phyloP scores from a whole-genome alignment of 2,329 filamentous ascomycete genomes.

The Ophiostoma ips region DNA sequence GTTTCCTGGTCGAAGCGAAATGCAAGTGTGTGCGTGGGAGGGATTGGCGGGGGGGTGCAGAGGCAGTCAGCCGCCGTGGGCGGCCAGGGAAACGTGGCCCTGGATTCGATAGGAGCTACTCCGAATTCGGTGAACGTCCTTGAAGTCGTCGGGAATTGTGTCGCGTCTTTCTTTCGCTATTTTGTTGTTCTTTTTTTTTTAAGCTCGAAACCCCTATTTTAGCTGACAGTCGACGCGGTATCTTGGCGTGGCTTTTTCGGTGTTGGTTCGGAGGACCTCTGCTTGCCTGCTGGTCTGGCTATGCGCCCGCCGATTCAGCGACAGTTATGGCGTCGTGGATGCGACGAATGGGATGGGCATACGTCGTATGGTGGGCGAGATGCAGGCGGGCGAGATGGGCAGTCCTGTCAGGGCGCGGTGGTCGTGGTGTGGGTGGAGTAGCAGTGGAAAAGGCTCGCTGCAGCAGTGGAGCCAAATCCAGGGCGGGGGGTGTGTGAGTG shows the following conservation, averaged over 20 bases:
- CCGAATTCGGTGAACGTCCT: neutral
- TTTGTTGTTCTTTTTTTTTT: neutral
- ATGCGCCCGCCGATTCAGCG: neutral
- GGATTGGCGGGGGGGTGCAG: neutral
- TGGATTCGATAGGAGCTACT: neutral
- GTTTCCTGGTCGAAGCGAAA: neutral
- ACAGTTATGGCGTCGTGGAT: neutral
- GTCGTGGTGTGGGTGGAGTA: neutral
- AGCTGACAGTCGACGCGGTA: too few relatives aligned
- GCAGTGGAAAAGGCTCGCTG: neutral
- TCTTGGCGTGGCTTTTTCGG: neutral
- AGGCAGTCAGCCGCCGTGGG: slow-evolving; percentile 8
- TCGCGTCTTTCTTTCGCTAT: neutral
- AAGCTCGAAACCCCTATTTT: too few relatives aligned
- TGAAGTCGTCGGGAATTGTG: too few relatives aligned
- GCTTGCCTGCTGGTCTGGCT: neutral
- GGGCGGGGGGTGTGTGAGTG: slow-evolving; percentile 3
- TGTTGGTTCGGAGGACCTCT: too few relatives aligned
- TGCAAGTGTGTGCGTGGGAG: neutral
- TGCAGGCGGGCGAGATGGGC: neutral
- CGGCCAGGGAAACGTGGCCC: slow-evolving; percentile 5
- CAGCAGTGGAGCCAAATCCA: slow-evolving; percentile 3
- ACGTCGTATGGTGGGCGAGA: too few relatives aligned
- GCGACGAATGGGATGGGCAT: neutral
- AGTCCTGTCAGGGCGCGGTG: neutral